These are phyloP conservation scores for Orbilia javanica DNA, from an alignment of 2,329 filamentous ascomycete species.

Conservation along the genomic window DNA sequence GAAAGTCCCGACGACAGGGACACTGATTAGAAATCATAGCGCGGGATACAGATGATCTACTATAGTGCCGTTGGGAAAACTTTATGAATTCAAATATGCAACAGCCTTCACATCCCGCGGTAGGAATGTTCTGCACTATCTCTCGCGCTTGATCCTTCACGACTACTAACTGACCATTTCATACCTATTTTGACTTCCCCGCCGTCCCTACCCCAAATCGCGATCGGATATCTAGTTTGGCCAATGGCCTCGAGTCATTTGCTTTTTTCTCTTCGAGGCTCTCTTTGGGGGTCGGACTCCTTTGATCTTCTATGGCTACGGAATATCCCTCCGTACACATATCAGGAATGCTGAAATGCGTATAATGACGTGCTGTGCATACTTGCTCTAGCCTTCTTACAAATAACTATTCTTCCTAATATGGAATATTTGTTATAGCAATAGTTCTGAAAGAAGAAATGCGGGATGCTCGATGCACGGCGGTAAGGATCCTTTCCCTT, in stretches of 20 bases:
- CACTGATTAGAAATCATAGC: conserved; percentile 1
- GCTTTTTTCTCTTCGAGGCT: conserved; percentile 17
- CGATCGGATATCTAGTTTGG: conserved; percentile 22
- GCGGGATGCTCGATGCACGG: conserved; percentile 14
- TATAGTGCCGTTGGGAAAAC: background rate
- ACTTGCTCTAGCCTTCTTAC: background rate
- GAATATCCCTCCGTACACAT: conserved; percentile 18
- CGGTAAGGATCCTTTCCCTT: conserved; percentile 43
- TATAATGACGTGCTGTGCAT: conserved; percentile 44
- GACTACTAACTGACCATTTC: background rate
- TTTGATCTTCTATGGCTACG: conserved; percentile 19
- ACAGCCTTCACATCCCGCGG: conserved; percentile 19
- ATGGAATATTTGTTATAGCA: background rate
- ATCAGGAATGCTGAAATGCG: conserved; percentile 44
- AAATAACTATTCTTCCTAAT: conserved; percentile 1
- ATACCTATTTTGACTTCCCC: background rate
- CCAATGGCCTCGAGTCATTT: conserved; percentile 18
- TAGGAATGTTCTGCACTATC: conserved; percentile 23
- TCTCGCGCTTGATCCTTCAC: conserved; percentile 15
- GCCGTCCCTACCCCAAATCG: background rate
- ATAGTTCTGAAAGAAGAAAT: background rate
- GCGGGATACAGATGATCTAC: background rate
- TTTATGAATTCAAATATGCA: conserved; percentile 7
- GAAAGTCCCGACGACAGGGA: background rate
- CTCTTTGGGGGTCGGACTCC: background rate